Base-by-base conservation (phyloP, 352 stramenopile genomes). In the Phytophthora pseudosyringae region DNA sequence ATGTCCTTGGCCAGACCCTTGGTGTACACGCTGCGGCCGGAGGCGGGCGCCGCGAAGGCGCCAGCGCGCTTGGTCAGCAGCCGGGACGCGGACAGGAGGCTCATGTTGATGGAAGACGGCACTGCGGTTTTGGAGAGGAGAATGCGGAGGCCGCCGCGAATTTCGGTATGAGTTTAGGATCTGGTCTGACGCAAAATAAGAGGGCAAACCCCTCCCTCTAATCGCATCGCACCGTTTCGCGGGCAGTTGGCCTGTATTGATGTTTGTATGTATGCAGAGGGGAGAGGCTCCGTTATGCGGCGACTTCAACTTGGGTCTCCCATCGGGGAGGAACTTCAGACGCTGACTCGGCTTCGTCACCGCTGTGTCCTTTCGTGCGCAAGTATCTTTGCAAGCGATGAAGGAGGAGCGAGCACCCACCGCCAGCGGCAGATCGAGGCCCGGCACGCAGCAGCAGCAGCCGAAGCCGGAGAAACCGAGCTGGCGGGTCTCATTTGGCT, bases 1-100 rank as follows among this genome's bases (percentile, higher is more conserved):
- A 97, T 95, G 69, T 98, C 86, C 49, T 88, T 86, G 51, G 95
- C 95, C 36, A 89, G 80, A 10, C 86, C 86, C 56, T 94, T 94
- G 65, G 81, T 76, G 69, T 94, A 94, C 58, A 92, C 76, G 68
- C 80, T 86, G 32, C 58, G 65, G 33, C 59, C 53, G 28, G 33
- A 70, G 52, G 32, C 45, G 28, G 38, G 31, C 35, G 64, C 39
- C 40, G 45, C 28, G 45, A 69, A 70, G 47, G 50, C 63, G 18
- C 56, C 43, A 7, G 32, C 16, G 48, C 56, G 54, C 41, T 69
- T 69, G 38, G 55, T 56, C 31, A 75, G 31, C 8, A 75, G 32
- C 46, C 69, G 69, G 38, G 54, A 50, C 41, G 47, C 33, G 9
- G 48, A 58, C 31, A 67, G 32, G 38, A 76, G 52, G 53, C 12